Base-by-base conservation (phyloP, 2,329 filamentous ascomycete genomes). In the Cercospora sojina region DNA sequence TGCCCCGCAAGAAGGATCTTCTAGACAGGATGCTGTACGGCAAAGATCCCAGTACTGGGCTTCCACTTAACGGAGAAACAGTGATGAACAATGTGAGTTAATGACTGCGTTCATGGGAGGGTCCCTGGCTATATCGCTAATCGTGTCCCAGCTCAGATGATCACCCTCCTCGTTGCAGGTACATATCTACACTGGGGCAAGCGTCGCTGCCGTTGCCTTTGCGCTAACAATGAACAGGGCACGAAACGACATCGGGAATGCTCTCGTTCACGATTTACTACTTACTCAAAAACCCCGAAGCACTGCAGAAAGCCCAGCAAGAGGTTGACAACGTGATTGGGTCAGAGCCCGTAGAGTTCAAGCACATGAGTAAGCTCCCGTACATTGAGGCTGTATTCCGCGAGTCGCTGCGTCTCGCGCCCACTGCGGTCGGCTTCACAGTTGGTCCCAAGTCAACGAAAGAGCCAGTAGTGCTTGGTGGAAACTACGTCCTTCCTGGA, bases 231-330 rank as follows among this genome's bases (percentile, higher is more conserved):
- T 43, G 12, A 6, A 12, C 77, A 62, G 88, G 82, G 78, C 89
- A 91, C 69, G 90, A 92, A 72, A 93, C 91, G 0, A 90, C 90
- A 0, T 87, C 87, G 1, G 89, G 89, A 1, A 77, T 89, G 12
- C 76, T 92, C 8, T 85, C 87, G 0, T 92, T 91, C 73, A 78
- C 84, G 0, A 85, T 91, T 57, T 89, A 88, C 74, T 82, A 89
- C 62, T 80, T 93, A 1, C 76, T 91, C 35, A 88, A 88, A 73
- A 83, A 89, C 70, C 89, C 89, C 0, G 81, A 83, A 1, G 80
- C 82, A 2, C 86, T 88, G 66, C 79, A 79, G 35, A 87, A 86
- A 67, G 88, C 88, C 0, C 88, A 89, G 69, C 76, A 87, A 66
- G 90, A 93, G 73, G 87, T 93, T 5, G 90, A 92, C 72, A 72